Conservation (phyloP, 2,329 filamentous ascomycete species). For the Aspergillus thermomutatus region DNA sequence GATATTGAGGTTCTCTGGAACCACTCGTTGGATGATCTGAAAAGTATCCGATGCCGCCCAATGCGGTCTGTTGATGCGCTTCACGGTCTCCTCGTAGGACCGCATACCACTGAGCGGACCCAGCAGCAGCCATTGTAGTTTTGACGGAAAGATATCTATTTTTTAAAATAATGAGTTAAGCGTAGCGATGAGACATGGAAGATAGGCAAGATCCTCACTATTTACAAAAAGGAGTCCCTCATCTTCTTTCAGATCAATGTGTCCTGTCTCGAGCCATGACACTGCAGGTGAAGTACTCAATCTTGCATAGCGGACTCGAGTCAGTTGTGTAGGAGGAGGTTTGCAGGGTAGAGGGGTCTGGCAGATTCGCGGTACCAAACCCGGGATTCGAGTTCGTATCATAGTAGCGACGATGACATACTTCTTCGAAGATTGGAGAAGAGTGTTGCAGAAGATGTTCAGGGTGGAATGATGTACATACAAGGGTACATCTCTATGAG, state of each 20-base stretch:
- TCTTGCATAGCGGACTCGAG: neutral
- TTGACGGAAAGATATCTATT: conserved; percentile 78
- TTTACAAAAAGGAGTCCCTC: conserved; percentile 89
- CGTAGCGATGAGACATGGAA: neutral
- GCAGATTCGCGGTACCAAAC: conserved; percentile 7
- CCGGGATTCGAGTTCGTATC: conserved; percentile 16
- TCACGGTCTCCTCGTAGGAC: conserved; percentile 49
- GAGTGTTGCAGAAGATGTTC: neutral
- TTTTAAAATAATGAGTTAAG: neutral
- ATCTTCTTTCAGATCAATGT: conserved; percentile 71
- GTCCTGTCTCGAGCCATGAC: conserved; percentile 65
- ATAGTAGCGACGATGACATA: conserved; percentile 11
- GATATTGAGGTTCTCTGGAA: conserved; percentile 61
- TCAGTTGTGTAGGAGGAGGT: neutral
- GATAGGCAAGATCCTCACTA: conserved; percentile 49
- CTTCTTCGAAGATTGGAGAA: neutral
- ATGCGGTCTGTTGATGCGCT: conserved; percentile 50
- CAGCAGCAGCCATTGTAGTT: conserved; percentile 61
- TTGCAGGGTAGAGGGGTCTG: conserved; percentile 3
- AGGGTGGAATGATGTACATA: neutral
- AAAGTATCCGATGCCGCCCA: conserved; percentile 55
- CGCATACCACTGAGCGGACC: conserved; percentile 48
- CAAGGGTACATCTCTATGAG: neutral
- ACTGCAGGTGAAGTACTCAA: conserved; percentile 37
- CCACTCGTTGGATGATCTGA: conserved; percentile 56